phyloP scores from a whole-genome alignment of 2,329 filamentous ascomycete species.

The Westerdykella sp. region DNA sequence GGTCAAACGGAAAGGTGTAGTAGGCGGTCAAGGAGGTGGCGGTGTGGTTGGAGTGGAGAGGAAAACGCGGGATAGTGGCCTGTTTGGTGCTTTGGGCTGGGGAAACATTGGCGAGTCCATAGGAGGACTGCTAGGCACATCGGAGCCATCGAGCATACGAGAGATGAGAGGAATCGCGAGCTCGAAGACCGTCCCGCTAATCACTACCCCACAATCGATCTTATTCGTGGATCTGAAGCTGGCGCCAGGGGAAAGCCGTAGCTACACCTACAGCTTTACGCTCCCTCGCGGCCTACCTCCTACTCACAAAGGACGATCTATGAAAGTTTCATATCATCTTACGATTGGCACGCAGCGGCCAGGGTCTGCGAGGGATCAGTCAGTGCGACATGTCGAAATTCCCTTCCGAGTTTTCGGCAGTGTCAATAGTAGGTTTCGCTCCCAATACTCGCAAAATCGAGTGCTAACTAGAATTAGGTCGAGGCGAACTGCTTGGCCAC shows the following conservation, averaged over 20 bases:
- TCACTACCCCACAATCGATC: conserved; percentile 94
- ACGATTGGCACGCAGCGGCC: conserved; percentile 87
- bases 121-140: conserved; percentile 76
- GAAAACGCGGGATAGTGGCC: conserved; percentile 66
- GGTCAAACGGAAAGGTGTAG: conserved; percentile 87
- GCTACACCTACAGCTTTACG: conserved; percentile 79
- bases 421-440: conserved; percentile 58
- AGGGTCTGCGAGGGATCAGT: conserved; percentile 65
- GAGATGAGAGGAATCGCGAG: conserved; percentile 88
- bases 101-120: conserved; percentile 80
- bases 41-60: conserved; percentile 78
- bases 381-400: conserved; percentile 83
- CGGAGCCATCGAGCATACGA: conserved; percentile 86
- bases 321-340: conserved; percentile 88
- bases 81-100: conserved; percentile 83
- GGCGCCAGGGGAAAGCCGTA: conserved; percentile 78
- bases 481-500: conserved; percentile 84
- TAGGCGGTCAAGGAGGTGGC: conserved; percentile 74
- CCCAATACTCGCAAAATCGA: conserved; percentile 1
- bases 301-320: conserved; percentile 81
- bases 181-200: conserved; percentile 77
- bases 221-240: conserved; percentile 90
- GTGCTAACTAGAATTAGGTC: conserved; percentile 39
- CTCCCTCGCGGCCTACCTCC: conserved; percentile 87
- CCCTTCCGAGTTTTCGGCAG: conserved; percentile 91